phyloP scores from a whole-genome alignment of 2,329 filamentous ascomycete genomes.

The Trichophyton mentagrophytes region DNA sequence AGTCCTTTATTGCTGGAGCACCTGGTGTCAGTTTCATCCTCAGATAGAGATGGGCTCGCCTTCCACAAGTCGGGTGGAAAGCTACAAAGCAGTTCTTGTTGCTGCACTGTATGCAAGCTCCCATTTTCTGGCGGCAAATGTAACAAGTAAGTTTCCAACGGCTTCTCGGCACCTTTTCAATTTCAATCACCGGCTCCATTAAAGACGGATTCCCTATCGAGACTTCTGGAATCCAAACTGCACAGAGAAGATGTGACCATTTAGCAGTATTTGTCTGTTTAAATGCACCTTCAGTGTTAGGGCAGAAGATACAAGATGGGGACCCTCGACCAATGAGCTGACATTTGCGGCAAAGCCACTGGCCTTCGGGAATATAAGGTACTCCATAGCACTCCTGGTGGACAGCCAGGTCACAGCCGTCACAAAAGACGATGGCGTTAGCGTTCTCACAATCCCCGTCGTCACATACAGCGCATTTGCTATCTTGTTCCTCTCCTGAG shows the following conservation, averaged over 20 bases:
- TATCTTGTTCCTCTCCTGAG: conserved; percentile 83
- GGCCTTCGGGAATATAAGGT: conserved; percentile 94
- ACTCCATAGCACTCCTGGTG: conserved; percentile 99
- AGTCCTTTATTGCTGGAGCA: conserved; percentile 62
- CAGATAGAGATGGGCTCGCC: conserved; percentile 72
- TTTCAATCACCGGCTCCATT: conserved; percentile 96
- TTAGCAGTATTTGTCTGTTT: conserved; percentile 94
- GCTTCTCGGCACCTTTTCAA: conserved; percentile 91
- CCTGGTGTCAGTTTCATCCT: conserved; percentile 94
- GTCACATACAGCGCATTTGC: conserved; percentile 93
- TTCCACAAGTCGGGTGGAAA: conserved; percentile 92
- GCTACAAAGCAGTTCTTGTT: conserved; percentile 96
- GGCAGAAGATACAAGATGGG: conserved; percentile 95
- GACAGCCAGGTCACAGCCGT: conserved; percentile 92
- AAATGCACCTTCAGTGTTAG: conserved; percentile 93
- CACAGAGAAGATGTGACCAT: conserved; percentile 92
- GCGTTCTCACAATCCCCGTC: conserved; percentile 99
- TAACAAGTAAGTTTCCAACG: conserved; percentile 92
- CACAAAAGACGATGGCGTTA: conserved; percentile 97
- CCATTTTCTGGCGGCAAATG: conserved; percentile 95
- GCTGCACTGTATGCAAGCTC: conserved; percentile 93
- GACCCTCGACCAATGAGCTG: conserved; percentile 86
- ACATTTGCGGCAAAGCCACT: conserved; percentile 96
- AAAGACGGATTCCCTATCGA: conserved; percentile 91
- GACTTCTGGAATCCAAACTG: conserved; percentile 97